These are phyloP conservation scores for Forsythia suspensa DNA, from an alignment of 257 asterid species.

Conservation along the genomic window DNA sequence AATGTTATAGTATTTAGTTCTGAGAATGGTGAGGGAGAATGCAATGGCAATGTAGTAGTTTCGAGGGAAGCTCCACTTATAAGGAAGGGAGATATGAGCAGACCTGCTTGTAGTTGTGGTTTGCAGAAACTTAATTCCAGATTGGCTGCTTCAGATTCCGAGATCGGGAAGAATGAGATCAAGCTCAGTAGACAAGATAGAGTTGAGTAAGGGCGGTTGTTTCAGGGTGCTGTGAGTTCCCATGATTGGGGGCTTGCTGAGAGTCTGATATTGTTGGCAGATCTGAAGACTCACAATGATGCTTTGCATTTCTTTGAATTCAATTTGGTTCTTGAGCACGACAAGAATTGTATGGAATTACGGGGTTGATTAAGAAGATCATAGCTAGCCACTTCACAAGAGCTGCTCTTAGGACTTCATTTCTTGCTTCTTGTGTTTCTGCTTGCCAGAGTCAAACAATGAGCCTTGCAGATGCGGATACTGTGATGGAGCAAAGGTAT, in stretches of 20 bases:
- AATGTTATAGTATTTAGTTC: slow-evolving; percentile 36
- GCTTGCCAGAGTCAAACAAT: slow-evolving; percentile 97
- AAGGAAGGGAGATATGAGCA: slow-evolving; percentile 46
- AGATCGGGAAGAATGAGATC: slow-evolving; percentile 62
- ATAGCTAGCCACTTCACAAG: slow-evolving; percentile 84
- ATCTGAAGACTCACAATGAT: slow-evolving; percentile 89
- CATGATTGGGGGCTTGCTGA: slow-evolving; percentile 95
- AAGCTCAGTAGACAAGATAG: slow-evolving; percentile 90
- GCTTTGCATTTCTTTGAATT: slow-evolving; percentile 88
- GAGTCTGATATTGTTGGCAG: slow-evolving; percentile 80
- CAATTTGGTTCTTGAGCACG: slow-evolving; percentile 89
- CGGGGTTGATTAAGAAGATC: slow-evolving; percentile 79
- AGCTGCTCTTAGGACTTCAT: slow-evolving; percentile 93
- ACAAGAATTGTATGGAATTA: slow-evolving; percentile 75
- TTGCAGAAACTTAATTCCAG: slow-evolving; percentile 79
- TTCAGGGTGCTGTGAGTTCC: slow-evolving; percentile 93
- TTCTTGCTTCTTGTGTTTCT: slow-evolving; percentile 96
- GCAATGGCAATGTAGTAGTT: slow-evolving; percentile 64
- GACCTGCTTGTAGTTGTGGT: slow-evolving; percentile 62
- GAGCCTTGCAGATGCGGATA: slow-evolving; percentile 93
- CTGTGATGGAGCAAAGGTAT: slow-evolving; percentile 98
- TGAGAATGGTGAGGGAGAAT: slow-evolving; percentile 54
- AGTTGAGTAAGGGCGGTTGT: slow-evolving; percentile 83
- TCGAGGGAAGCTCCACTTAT: slow-evolving; percentile 76
- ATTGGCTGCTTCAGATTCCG: slow-evolving; percentile 57